A percentile compares a stretch with the other conserved stretches of the same genome.
phyloP scores from a whole-genome alignment of 768 basidiomycete species.

The Mycena rosella region DNA sequence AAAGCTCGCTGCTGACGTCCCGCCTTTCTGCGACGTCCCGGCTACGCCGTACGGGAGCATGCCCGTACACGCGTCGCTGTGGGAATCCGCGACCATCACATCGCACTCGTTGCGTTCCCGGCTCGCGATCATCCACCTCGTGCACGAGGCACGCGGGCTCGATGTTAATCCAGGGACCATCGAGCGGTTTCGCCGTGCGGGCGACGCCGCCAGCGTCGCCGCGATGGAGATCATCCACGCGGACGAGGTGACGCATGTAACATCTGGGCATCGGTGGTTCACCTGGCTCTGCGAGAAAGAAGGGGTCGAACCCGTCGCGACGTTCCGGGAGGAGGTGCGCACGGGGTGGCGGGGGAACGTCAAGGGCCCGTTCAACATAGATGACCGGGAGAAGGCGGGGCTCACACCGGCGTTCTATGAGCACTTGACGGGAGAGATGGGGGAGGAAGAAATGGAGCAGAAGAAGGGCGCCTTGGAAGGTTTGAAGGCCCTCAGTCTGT shows the following conservation, averaged over 20 bases:
- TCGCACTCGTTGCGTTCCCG: slow-evolving; percentile 75
- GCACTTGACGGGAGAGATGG: slow-evolving; percentile 74
- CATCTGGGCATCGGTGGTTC: slow-evolving; percentile 87
- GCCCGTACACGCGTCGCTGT: slow-evolving; percentile 82
- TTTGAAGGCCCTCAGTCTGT: slow-evolving; percentile 22
- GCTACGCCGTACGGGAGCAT: slow-evolving; percentile 79
- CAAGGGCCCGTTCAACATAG: slow-evolving; percentile 86
- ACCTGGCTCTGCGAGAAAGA: slow-evolving; percentile 76
- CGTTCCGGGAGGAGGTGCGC: slow-evolving; percentile 79
- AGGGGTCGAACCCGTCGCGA: slow-evolving; percentile 67
- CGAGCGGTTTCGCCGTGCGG: slow-evolving; percentile 74
- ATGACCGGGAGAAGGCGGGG: slow-evolving; percentile 80
- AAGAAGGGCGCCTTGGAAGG: slow-evolving; percentile 23
- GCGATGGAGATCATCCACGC: slow-evolving; percentile 82
- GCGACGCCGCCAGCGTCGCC: slow-evolving; percentile 74
- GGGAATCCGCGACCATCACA: slow-evolving; percentile 83
- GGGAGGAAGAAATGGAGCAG: slow-evolving; percentile 36
- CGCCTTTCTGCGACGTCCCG: slow-evolving; percentile 73
- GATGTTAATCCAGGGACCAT: slow-evolving; percentile 89
- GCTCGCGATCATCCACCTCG: slow-evolving; percentile 87
- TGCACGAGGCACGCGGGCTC: slow-evolving; percentile 86
- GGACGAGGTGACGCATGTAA: slow-evolving; percentile 88
- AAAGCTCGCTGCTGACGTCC: slow-evolving; percentile 68
- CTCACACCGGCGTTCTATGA: slow-evolving; percentile 81
- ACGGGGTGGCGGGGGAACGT: slow-evolving; percentile 79